Conservation (phyloP, 192 early-diverging fungal genomes). For the Lobosporangium transversale region DNA sequence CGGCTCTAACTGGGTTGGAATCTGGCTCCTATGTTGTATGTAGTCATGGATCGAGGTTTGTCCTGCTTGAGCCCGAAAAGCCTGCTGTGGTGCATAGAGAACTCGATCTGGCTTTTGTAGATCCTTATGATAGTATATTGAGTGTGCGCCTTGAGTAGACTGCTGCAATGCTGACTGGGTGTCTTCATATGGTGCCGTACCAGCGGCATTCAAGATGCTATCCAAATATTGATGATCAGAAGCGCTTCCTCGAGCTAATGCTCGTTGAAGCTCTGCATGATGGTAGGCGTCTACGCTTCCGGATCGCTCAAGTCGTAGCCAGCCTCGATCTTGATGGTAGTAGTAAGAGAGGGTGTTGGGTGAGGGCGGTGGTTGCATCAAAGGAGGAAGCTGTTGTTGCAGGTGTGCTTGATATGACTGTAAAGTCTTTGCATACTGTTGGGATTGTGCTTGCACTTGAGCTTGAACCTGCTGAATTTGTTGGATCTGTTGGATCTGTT, state of each 20-base stretch:
- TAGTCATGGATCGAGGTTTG: constrained; percentile 29
- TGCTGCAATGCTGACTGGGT: constrained; percentile 39
- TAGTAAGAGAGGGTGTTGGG: constrained; percentile 62
- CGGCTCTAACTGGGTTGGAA: constrained; percentile 8
- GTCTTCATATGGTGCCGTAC: constrained; percentile 22
- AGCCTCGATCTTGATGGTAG: constrained; percentile 54
- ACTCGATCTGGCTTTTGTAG: constrained; percentile 31
- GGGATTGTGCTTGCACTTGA: no score
- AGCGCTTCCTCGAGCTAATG: constrained; percentile 38
- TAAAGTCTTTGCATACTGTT: constrained; percentile 20
- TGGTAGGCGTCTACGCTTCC: constrained; percentile 52
- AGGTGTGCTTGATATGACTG: constrained; percentile 31
- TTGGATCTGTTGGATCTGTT: constrained; percentile 19
- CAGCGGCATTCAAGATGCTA: constrained; percentile 22
- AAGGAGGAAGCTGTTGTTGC: constrained; percentile 50
- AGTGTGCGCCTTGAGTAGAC: constrained; percentile 12
- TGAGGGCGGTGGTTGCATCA: constrained; percentile 67
- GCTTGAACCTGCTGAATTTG: constrained; percentile 24
- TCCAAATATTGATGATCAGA: constrained; percentile 50
- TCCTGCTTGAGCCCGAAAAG: constrained; percentile 14
- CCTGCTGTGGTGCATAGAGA: constrained; percentile 12
- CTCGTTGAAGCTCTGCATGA: constrained; percentile 43
- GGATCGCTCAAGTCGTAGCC: constrained; percentile 53
- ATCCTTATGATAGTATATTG: constrained; percentile 8
- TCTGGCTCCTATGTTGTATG: constrained; percentile 13